Conservation (phyloP, 78 protist genomes). For the slime mould (Dictyostelium discoideum) region DNA sequence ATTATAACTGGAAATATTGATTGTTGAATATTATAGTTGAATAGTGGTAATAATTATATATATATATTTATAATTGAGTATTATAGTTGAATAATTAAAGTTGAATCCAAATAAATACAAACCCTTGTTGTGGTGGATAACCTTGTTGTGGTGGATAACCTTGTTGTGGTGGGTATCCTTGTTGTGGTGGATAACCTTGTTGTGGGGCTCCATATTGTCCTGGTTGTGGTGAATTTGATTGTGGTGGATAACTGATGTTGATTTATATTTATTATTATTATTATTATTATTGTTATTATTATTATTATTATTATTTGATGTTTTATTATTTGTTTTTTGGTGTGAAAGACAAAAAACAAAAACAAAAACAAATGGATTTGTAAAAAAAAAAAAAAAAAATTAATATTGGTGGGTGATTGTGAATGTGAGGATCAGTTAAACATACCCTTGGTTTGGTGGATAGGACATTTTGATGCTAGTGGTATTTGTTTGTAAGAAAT, state of each 20-base stretch:
- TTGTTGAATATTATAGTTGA: neutral
- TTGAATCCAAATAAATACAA: neutral
- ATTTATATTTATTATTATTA: too few species aligned
- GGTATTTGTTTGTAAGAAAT: neutral
- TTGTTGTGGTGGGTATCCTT: neutral
- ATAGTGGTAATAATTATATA: neutral
- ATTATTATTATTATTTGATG: neutral
- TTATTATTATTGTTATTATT: too few species aligned
- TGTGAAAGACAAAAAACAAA: too few species aligned
- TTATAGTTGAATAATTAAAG: too few species aligned
- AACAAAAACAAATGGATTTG: too few species aligned
- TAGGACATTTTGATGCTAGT: too few species aligned
- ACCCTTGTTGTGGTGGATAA: constrained; percentile 11
- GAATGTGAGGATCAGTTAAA: too few species aligned
- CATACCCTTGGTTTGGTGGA: too few species aligned
- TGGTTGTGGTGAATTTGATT: neutral
- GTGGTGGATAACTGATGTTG: neutral
- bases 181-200: neutral
- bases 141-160: neutral
- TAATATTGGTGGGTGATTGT: too few species aligned
- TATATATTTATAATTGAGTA: too few species aligned
- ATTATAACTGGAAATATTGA: neutral
- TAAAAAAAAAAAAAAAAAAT: too few species aligned
- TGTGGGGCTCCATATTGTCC: neutral
- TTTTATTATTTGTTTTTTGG: neutral